These are phyloP conservation scores for Erythrobasidium hasegawianum DNA, from an alignment of 1,284 basidiomycete species.

Conservation along the genomic window DNA sequence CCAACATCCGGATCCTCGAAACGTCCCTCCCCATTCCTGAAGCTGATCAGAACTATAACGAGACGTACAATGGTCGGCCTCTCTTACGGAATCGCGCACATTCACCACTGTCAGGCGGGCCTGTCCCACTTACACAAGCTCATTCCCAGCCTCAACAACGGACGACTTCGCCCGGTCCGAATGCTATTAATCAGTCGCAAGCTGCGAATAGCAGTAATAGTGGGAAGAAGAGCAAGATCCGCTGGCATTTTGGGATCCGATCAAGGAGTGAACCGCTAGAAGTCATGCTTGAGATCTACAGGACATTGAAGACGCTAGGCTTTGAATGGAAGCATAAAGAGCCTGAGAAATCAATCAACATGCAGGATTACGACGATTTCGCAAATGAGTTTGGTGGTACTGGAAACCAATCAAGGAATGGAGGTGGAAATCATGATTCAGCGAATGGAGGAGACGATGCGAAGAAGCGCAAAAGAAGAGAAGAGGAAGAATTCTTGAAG, in stretches of 20 bases:
- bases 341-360: constrained; percentile 45
- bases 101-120: constrained; percentile 24
- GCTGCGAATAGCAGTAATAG: no score
- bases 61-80: constrained; percentile 16
- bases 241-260: constrained; percentile 98
- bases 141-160: constrained; percentile 10
- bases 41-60: constrained; percentile 16
- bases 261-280: constrained; percentile 95
- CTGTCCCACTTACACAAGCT: constrained; percentile 27
- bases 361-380: constrained; percentile 32
- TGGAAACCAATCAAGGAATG: no score
- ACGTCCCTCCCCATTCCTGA: constrained; percentile 13
- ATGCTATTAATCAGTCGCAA: neutral
- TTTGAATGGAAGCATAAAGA: constrained; percentile 79
- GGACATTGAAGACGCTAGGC: constrained; percentile 82
- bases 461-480: constrained; percentile 42
- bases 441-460: constrained; percentile 50
- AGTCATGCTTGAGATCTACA: constrained; percentile 97
- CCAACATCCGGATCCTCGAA: constrained; percentile 29
- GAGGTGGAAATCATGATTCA: no score
- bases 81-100: constrained; percentile 22
- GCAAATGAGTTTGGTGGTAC: constrained; percentile 1
- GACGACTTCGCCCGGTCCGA: constrained; percentile 39
- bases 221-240: constrained; percentile 52
- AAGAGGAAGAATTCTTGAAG: constrained; percentile 52